Evolutionary conservation across 768 basidiomycete species (phyloP), one percentile per base, ranked within the genome.

Genomic region (Agaricus bisporus): DNA sequence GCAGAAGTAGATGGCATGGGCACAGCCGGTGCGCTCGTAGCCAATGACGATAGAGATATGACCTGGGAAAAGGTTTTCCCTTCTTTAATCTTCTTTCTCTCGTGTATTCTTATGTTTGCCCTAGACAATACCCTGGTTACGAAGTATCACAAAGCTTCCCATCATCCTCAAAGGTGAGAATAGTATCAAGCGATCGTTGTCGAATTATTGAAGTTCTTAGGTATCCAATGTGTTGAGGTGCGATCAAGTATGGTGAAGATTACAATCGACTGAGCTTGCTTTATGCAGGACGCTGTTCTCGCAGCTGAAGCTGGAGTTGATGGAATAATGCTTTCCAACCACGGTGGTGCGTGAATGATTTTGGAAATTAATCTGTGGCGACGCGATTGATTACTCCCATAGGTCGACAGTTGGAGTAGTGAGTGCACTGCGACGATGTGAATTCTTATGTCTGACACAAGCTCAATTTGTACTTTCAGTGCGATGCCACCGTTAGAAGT

Each of bases 291-390:
- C 69, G 92, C 89, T 2, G 81, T 91, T 39, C 79, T 92, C 43
- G 93, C 93, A 26, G 82, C 79, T 15, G 84, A 94, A 56, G 79
- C 86, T 28, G 91, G 92, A 11, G 85, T 90, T 15, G 85, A 95
- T 53, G 95, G 88, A 4, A 91, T 98, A 57, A 74, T 95, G 52
- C 70, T 98, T 8, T 91, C 88, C 0, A 98, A 98, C 59, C 95
- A 98, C 60, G 95, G 95, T 51, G 95, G 91, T 78, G 61, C 59
- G 71, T 69, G 35, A 12, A 14, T 39, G 15, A 25, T n/a, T 36
- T 10, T 22, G 1, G 32, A 48, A 28, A 22, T 9, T 39, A 12
- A 46, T 22, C 51, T 32, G 28, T 48, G 17, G 50, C 29, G 37
- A 36, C 18, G 47, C 51, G 17, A 48, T 41, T 51, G 26, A 51